A percentile compares a stretch with the other conserved stretches of the same genome.
Conservation (phyloP, 139 green algal genomes). For the Trebouxia sp. region DNA sequence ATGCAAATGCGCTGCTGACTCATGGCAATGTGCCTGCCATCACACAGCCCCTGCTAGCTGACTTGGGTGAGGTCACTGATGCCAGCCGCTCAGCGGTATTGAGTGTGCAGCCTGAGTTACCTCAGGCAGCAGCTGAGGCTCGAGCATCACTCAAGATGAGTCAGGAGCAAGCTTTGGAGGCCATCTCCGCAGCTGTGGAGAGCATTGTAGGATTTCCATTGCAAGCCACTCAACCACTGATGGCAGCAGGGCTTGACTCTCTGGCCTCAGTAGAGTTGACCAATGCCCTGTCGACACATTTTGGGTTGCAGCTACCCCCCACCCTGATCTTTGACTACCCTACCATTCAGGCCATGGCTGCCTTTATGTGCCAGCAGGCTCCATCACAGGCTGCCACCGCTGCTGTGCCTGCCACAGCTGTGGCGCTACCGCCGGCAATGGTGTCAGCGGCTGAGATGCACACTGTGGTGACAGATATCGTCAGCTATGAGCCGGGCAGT, state of each 20-base stretch:
- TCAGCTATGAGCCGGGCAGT: neutral
- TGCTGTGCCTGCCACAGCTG: neutral
- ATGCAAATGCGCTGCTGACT: neutral
- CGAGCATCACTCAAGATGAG: neutral
- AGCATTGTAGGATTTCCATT: neutral
- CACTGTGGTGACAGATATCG: neutral
- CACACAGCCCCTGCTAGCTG: constrained; percentile 23
- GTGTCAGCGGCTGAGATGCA: neutral
- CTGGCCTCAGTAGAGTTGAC: constrained; percentile 72
- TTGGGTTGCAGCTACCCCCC: constrained; percentile 48
- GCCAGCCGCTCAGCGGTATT: too few relatives aligned
- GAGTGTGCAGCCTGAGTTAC: too few relatives aligned
- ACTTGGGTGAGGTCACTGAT: too few relatives aligned
- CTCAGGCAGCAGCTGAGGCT: neutral
- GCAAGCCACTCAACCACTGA: constrained; percentile 48
- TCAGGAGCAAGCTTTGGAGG: neutral
- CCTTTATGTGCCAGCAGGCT: constrained; percentile 13
- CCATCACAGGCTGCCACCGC: neutral
- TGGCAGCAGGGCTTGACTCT: constrained; percentile 72
- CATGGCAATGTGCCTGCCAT: constrained; percentile 8
- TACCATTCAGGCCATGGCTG: constrained; percentile 22
- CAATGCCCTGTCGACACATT: constrained; percentile 51
- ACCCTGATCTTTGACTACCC: constrained; percentile 63
- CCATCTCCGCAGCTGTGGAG: neutral
- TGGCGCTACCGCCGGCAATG: neutral